Percentiles rank a stretch among this genome's conserved stretches.
Conservation (phyloP, 208 protist genomes). For the Blastocrithidia nonstop region DNA sequence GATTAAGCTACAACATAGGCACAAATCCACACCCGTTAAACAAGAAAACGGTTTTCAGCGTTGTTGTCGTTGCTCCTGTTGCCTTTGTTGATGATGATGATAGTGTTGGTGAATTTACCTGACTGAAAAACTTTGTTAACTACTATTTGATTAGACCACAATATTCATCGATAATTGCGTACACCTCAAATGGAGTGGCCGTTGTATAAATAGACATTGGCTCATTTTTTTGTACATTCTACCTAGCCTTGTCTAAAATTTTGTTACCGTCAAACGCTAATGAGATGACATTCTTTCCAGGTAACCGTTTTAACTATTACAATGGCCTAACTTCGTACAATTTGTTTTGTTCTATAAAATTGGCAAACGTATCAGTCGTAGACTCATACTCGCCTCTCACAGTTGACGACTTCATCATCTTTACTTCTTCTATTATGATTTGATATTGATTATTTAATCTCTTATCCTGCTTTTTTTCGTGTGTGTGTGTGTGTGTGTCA, state of each 20-base stretch:
- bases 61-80: constrained; percentile 1
- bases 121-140: constrained; percentile 8
- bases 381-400: background rate
- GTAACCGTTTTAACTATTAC: constrained; percentile 19
- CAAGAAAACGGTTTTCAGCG: constrained; percentile 30
- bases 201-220: constrained; percentile 52
- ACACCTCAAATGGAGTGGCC: constrained; percentile 45
- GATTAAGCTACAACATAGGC: constrained; percentile 12
- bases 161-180: constrained; percentile 34
- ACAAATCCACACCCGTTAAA: constrained; percentile 49
- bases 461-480: background rate
- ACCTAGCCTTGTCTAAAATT: constrained; percentile 55
- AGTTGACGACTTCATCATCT: background rate
- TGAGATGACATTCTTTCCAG: constrained; percentile 28
- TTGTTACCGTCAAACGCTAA: constrained; percentile 71
- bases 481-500: too few relatives aligned
- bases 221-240: constrained; percentile 28
- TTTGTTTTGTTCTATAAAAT: constrained; percentile 39
- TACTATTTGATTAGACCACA: constrained; percentile 7
- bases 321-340: constrained; percentile 50
- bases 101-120: too few relatives aligned
- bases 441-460: constrained; percentile 5
- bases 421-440: constrained; percentile 13
- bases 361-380: constrained; percentile 10
- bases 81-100: too few relatives aligned